These are phyloP conservation scores for Lactifluus hygrophoroides DNA, from an alignment of 768 basidiomycete species.

Conservation along the genomic window DNA sequence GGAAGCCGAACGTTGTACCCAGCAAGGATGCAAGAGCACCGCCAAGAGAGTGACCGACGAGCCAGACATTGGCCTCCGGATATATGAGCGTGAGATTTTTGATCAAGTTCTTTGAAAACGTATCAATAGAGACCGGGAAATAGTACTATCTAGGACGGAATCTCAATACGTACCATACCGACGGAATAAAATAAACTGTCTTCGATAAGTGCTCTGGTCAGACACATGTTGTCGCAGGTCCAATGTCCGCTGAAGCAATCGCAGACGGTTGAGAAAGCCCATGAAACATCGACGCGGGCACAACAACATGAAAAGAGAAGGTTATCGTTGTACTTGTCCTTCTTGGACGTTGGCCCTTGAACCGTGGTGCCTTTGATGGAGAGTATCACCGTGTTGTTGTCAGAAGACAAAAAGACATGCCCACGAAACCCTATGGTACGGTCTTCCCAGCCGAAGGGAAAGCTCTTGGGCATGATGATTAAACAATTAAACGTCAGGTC, in stretches of 20 bases:
- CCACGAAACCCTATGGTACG: slow-evolving; percentile 73
- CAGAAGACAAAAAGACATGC: slow-evolving; percentile 73
- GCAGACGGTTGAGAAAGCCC: slow-evolving; percentile 81
- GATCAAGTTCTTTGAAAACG: slow-evolving; percentile 39
- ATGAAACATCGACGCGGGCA: slow-evolving; percentile 79
- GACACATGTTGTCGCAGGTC: slow-evolving; percentile 73
- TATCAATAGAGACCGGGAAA: not conserved
- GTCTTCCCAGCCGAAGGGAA: slow-evolving; percentile 73
- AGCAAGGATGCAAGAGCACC: slow-evolving; percentile 57
- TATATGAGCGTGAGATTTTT: slow-evolving; percentile 49
- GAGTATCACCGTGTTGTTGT: slow-evolving; percentile 77
- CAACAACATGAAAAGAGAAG: slow-evolving; percentile 90
- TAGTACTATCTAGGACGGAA: not conserved
- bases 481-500: not conserved
- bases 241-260: slow-evolving; percentile 67
- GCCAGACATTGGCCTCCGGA: slow-evolving; percentile 52
- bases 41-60: slow-evolving; percentile 54
- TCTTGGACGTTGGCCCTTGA: slow-evolving; percentile 76
- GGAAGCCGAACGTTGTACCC: slow-evolving; percentile 55
- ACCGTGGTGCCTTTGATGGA: slow-evolving; percentile 89
- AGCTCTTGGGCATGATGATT: slow-evolving; percentile 40
- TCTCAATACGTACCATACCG: slow-evolving; percentile 55
- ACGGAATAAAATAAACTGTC: slow-evolving; percentile 91
- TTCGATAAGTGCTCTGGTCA: slow-evolving; percentile 74
- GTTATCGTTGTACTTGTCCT: slow-evolving; percentile 93